Evolutionary conservation across 257 asterid species (phyloP), one percentile per base, ranked within the genome.

Genomic region (Galeopsis tetrahit): DNA sequence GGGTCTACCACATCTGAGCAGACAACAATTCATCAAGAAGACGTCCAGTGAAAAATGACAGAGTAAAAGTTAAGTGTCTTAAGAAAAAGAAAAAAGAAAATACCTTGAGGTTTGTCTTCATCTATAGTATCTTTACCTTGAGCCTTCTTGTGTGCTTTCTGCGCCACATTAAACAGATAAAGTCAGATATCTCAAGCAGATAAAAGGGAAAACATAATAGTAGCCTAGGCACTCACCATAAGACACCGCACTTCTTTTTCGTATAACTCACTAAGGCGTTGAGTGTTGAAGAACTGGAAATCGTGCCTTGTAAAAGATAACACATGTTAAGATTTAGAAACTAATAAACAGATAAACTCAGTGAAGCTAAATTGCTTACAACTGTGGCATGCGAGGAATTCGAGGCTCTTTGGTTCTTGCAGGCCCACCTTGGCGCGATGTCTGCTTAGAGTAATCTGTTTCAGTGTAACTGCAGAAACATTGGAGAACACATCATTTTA

Each of bases 361-460:
- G 17, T 35, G 68, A 59, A 42, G 67, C 51, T 52, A 63, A 80
- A 72, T 71, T 75, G 42, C 96, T 80, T 83, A 95, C 99, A 95
- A 74, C 88, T 92, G 99, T 40, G 99, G 99, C 99, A 95, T 95
- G 75, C 99, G 96, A 64, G 99, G 99, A 79, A 95, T 92, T 73
- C 99, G 86, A 71, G 98, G 97, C 85, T 95, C 99, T 78, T 90
- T 95, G 39, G 99, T 89, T 77, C 82, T 90, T 9, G 91, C 90
- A 57, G 99, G 98, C 77, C 96, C 99, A 86, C 86, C 82, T 78
- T 87, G 98, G 60, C 99, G 98, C 89, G 89, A 82, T 58, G 98
- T 95, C 84, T 92, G 99, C 92, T 95, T 95, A 80, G 87, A 90
- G 90, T 95, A 89, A 80, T 95, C 99, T 3, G 97, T 81, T 68